Percentiles rank a stretch among this genome's conserved stretches.
Evolutionary conservation across 2,329 filamentous ascomycete species (phyloP).

Genomic region (Aspergillus thermomutatus): DNA sequence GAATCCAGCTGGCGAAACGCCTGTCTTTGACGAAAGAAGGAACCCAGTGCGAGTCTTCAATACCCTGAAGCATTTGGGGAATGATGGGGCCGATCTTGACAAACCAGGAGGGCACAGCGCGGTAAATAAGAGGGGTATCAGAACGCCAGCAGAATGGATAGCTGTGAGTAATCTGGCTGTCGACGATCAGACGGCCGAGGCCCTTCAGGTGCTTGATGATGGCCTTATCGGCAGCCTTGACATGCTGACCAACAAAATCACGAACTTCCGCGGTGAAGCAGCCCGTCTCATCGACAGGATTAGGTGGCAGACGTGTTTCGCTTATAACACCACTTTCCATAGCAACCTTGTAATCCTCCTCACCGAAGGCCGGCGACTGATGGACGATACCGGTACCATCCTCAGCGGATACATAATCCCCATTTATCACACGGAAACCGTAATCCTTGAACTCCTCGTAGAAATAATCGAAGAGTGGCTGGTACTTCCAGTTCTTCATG

Average conservation of each 20-base stretch:
- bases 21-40: constrained; percentile 87
- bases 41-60: constrained; percentile 88
- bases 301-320: constrained; percentile 75
- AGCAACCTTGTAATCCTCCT: constrained; percentile 90
- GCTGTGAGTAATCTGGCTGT: constrained; percentile 84
- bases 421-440: constrained; percentile 78
- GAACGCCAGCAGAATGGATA: constrained; percentile 93
- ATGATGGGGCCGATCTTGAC: constrained; percentile 81
- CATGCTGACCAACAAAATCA: constrained; percentile 82
- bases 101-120: constrained; percentile 92
- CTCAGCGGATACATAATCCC: constrained; percentile 80
- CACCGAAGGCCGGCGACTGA: constrained; percentile 88
- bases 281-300: constrained; percentile 83
- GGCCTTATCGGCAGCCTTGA: constrained; percentile 87
- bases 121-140: constrained; percentile 91
- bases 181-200: constrained; percentile 72
- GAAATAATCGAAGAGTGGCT: constrained; percentile 87
- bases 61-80: constrained; percentile 84
- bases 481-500: constrained; percentile 84
- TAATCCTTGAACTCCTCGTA: constrained; percentile 82
- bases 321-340: constrained; percentile 72
- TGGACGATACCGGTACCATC: constrained; percentile 94
- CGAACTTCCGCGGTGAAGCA: constrained; percentile 72
- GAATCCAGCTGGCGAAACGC: constrained; percentile 87
- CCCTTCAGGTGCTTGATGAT: constrained; percentile 87